Evolutionary conservation across 352 stramenopile species (phyloP), one percentile per base, ranked within the genome.

Genomic region (Plasmopara halstedii): DNA sequence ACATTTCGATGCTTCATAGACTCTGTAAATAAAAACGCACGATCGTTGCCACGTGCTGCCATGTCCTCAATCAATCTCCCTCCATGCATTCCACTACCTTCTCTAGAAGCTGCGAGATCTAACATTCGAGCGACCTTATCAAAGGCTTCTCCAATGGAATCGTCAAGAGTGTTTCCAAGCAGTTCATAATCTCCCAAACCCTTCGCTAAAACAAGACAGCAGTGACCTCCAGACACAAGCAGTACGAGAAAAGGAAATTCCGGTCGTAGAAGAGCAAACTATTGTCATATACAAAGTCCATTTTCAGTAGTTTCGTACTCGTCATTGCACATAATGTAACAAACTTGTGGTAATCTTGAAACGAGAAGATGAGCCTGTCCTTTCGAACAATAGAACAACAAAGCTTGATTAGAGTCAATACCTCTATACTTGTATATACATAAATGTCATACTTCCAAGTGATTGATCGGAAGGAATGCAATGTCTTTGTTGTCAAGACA

Each of bases 141-240:
- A 56, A 97, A 99, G 5, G 94, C 94, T 73, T 99, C 96, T 11
- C 96, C 96, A 1, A 99, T 67, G 1, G 95, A 98, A 64, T 99
- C 96, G 50, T 99, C 96, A 2, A 98, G 64, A 1, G 96, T 99
- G 35, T 95, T 97, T 22, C 95, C 96, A 25, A 99, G 55, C 14
- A 98, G 71, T 29, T 85, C 64, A 53, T 98, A 99, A 34, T 85
- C 53, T 9, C 94, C 94, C 40, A 99, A 85, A 18, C 82, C 88
- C 49, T 83, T 88, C 18, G 82, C 82, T 8, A 98, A 83, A 1
- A 99, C 78, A 27, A 99, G 76, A 58, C 96, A 95, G 63, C 95
- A 99, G 64, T 99, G 96, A n/a, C 96, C 96, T 19, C 96, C 96
- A 2, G 95, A 99, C n/a, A 98, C 94, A 2, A 99, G 70, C 17